These are phyloP conservation scores for Phialemonium atrogriseum DNA, from an alignment of 2,329 filamentous ascomycete species.

Conservation along the genomic window DNA sequence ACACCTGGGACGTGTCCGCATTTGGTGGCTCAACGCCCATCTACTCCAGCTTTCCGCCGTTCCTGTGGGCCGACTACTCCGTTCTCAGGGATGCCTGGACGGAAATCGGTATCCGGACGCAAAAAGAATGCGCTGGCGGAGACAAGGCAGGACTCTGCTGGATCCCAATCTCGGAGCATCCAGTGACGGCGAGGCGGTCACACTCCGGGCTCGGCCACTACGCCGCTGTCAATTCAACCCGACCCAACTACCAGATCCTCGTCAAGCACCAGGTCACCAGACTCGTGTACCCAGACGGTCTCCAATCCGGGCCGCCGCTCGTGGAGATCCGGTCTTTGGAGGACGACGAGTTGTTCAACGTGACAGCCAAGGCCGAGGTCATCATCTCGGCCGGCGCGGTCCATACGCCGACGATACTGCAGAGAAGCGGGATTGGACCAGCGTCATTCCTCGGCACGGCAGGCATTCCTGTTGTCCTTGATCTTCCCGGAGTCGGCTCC, in stretches of 20 bases:
- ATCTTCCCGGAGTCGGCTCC: constrained; percentile 9
- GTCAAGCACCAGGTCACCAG: constrained; percentile 17
- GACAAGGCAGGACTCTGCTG: constrained; percentile 22
- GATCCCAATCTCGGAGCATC: constrained; percentile 19
- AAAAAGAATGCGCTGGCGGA: constrained; percentile 16
- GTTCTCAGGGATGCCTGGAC: constrained; percentile 11
- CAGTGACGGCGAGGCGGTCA: constrained; percentile 17
- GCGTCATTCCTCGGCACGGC: constrained; percentile 4
- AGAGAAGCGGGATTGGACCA: constrained; percentile 9
- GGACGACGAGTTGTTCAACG: constrained; percentile 4
- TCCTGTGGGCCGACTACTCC: constrained; percentile 18
- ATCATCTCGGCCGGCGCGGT: constrained; percentile 8
- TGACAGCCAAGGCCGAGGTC: constrained; percentile 7
- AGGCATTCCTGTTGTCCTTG: constrained; percentile 6
- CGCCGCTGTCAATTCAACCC: background rate
- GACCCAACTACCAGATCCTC: background rate
- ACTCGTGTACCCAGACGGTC: constrained; percentile 8
- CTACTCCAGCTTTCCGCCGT: constrained; percentile 23
- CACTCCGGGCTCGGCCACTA: constrained; percentile 3
- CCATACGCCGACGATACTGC: constrained; percentile 8
- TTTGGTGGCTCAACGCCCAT: constrained; percentile 22
- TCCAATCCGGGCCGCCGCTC: constrained; percentile 6
- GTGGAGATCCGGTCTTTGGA: constrained; percentile 7
- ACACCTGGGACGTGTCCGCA: constrained; percentile 9
- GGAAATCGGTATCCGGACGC: constrained; percentile 16